Evolutionary conservation across 2,329 filamentous ascomycete species (phyloP), one percentile per base, ranked within the genome.

Genomic region (Chaetothyriales sp.): DNA sequence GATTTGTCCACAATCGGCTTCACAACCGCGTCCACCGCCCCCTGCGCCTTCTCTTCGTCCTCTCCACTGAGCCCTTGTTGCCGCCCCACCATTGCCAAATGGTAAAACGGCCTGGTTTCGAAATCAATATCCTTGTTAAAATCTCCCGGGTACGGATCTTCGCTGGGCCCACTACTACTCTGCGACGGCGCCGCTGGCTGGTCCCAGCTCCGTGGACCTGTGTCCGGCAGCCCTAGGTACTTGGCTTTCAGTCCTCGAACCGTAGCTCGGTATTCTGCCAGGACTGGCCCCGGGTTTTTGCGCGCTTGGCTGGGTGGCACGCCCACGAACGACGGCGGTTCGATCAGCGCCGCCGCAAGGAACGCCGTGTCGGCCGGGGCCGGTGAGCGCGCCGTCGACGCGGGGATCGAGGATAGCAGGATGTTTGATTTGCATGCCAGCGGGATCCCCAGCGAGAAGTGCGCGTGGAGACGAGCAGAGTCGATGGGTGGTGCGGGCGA

Each of bases 91-190:
- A 61, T 54, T 7, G 57, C 54, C 29, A 61, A 50, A 46, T 61
- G 59, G 33, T 57, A 61, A 48, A 59, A 60, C 1, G 59, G 54
- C 10, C 59, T 51, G 2, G 57, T 58, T 49, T 61, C 59, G 9
- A 54, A 55, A 37, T 57, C 55, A n/a, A 51, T 51, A 47, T 61
- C 59, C 46, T 61, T 61, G 53, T 61, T 61, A 55, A 60, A 61
- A 20, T 61, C 55, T 5, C 54, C 52, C 19, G 59, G 59, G 51
- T 57, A 61, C 1, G 59, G 59, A 44, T 61, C 59, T 33, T 56
- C 58, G n/a, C 56, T 56, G 2, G 59, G 59, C 2, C 53, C 59
- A 5, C 57, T 56, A 13, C 54, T 57, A 8, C 57, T 58, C 50
- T 61, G 59, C n/a, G 49, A 54, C 10, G 59, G 59, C 43, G 59